Conservation (phyloP, 352 stramenopile genomes). For the Pythium oligandrum region DNA sequence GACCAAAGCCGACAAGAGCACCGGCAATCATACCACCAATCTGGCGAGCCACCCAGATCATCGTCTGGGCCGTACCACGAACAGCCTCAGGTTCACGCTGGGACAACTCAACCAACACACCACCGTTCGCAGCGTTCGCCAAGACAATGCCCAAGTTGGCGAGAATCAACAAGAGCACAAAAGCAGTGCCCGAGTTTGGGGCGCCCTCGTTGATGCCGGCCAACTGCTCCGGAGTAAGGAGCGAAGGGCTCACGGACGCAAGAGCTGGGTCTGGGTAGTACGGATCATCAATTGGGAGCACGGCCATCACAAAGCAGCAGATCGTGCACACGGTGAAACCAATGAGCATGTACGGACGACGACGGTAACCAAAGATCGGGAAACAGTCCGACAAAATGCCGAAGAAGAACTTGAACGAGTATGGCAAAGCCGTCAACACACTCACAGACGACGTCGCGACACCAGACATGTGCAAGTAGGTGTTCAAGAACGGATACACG, state of each 20-base stretch:
- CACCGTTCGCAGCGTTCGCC: conserved; percentile 41
- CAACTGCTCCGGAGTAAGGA: conserved; percentile 9
- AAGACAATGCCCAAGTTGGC: conserved; percentile 57
- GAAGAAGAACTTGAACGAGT: conserved; percentile 57
- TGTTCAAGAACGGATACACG: conserved; percentile 34
- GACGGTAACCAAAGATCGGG: conserved; percentile 41
- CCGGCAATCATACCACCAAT: conserved; percentile 11
- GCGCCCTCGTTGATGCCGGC: conserved; percentile 23
- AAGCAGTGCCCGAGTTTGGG: conserved; percentile 20
- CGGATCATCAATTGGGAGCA: conserved; percentile 17
- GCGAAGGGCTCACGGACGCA: conserved; percentile 7
- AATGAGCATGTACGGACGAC: conserved; percentile 48
- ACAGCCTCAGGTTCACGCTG: conserved; percentile 23
- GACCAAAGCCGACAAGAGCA: conserved; percentile 24
- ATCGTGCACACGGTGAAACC: conserved; percentile 21
- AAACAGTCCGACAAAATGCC: conserved; percentile 53
- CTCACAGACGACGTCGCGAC: conserved; percentile 24
- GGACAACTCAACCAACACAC: conserved; percentile 30
- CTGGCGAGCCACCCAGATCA: conserved; percentile 20
- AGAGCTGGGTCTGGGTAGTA: conserved; percentile 18
- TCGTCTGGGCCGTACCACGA: conserved; percentile 25
- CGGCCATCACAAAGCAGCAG: conserved; percentile 22
- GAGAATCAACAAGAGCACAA: conserved; percentile 39
- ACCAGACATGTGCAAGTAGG: conserved; percentile 34
- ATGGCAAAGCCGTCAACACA: conserved; percentile 41